Conservation (phyloP, 139 green algal genomes). For the Prasinococcaceae sp. region DNA sequence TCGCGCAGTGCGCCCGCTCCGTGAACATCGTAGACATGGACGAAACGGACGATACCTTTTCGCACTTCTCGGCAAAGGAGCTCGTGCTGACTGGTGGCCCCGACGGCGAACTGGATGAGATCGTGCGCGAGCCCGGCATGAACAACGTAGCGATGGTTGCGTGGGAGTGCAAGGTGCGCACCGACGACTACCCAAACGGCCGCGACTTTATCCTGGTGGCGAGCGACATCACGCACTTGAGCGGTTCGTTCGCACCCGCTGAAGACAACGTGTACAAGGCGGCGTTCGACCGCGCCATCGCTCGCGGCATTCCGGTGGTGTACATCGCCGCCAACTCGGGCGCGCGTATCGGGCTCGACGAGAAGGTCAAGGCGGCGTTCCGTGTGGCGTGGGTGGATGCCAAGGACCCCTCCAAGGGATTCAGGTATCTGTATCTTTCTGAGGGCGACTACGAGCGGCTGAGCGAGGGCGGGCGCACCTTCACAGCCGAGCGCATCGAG, state of each 20-base stretch:
- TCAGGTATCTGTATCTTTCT: slow-evolving; percentile 82
- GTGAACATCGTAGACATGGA: too few relatives aligned
- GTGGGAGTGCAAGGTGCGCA: slow-evolving; percentile 70
- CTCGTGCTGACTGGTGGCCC: slow-evolving; percentile 37
- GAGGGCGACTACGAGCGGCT: slow-evolving; percentile 54
- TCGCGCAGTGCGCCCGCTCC: slow-evolving; percentile 10
- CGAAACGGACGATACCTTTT: too few relatives aligned
- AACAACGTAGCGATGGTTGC: slow-evolving; percentile 87
- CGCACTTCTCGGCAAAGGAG: slow-evolving; percentile 38
- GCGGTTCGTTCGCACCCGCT: slow-evolving; percentile 68
- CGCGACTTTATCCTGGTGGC: slow-evolving; percentile 69
- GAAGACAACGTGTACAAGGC: slow-evolving; percentile 85
- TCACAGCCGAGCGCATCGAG: slow-evolving; percentile 14
- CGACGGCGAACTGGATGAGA: slow-evolving; percentile 2
- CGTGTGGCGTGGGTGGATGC: slow-evolving; percentile 61
- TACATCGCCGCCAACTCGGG: slow-evolving; percentile 92
- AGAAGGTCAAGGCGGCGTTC: slow-evolving; percentile 53
- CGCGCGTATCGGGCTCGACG: slow-evolving; percentile 78
- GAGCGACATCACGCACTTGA: slow-evolving; percentile 90
- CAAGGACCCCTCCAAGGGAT: slow-evolving; percentile 54
- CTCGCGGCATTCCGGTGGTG: slow-evolving; percentile 65
- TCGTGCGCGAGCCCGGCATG: slow-evolving; percentile 21
- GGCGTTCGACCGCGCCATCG: slow-evolving; percentile 59
- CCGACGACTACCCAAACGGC: slow-evolving; percentile 58
- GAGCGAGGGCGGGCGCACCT: slow-evolving; percentile 16